Evolutionary conservation across 2,329 filamentous ascomycete genomes (phyloP), one percentile per base, ranked within the genome.

Genomic region (Gremmenia infestans): DNA sequence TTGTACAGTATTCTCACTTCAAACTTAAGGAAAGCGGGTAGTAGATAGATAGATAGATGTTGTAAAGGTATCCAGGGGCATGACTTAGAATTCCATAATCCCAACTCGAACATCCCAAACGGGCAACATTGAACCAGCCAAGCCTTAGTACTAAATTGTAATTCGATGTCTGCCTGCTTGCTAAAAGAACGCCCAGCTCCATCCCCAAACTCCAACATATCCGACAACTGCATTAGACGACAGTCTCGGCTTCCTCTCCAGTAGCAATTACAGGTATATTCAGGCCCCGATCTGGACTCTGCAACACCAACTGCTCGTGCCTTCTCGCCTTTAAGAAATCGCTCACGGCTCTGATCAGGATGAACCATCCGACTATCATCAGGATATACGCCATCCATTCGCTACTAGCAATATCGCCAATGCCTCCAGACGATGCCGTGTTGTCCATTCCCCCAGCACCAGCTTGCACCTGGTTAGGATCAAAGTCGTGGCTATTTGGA

Each of bases 301-400:
- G 92, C 63, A 97, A 76, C 5, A 99, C 91, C 50, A 99, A 78
- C 71, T 94, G 89, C 75, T 99, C 94, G 70, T 97, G 94, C 68
- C 91, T 81, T 69, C 93, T 82, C 39, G 91, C 94, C 63, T 86
- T 83, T 60, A 97, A 74, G 70, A 94, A 99, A 70, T 97, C 92
- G 65, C 88, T 91, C 17, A 96, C 85, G n/a, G 91, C 87, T 72
- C 92, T 84, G 69, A 99, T 97, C 60, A 99, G 77, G 60, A 99
- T 91, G 69, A 97, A 97, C 94, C 94, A 99, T 5, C 94, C 94
- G 1, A 96, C 87, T 68, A 99, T 89, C 94, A 99, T 99, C 48
- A 99, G 74, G 15, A 89, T 78, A 67, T 97, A 99, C 11, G 91
- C 89, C 60, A 96, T 78, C 90, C 90, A 97, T 70, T 97, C 92